These are phyloP conservation scores for Auxenochlorella pyrenoidosa DNA, from an alignment of 139 green algal genomes.

Conservation along the genomic window DNA sequence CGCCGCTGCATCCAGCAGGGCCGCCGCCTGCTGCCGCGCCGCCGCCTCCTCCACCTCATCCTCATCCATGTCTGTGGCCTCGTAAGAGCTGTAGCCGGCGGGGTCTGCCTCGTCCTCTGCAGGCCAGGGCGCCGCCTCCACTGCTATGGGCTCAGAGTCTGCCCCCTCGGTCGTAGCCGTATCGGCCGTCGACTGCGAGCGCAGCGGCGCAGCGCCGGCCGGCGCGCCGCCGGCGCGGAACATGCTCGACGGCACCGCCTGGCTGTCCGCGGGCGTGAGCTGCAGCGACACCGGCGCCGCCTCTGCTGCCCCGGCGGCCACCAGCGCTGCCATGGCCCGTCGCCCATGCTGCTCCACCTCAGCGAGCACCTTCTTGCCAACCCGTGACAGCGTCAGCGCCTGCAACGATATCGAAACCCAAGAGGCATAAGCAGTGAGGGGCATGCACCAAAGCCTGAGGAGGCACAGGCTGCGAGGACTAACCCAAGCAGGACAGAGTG, in stretches of 20 bases:
- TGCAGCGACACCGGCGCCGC: slow-evolving; percentile 32
- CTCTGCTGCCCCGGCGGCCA: slow-evolving; percentile 36
- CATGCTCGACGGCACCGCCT: slow-evolving; percentile 16
- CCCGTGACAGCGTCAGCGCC: slow-evolving; percentile 44
- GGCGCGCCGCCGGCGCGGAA: not conserved
- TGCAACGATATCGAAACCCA: slow-evolving; percentile 21
- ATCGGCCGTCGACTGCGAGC: slow-evolving; percentile 28
- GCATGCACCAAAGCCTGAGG: not conserved
- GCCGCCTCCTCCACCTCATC: not conserved
- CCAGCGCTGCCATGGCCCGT: slow-evolving; percentile 54
- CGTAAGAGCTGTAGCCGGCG: slow-evolving; percentile 55
- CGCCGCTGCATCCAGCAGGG: not conserved
- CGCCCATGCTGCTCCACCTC: slow-evolving; percentile 52
- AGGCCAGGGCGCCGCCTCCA: not conserved
- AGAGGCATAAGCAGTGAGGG: not conserved
- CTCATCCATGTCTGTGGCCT: slow-evolving; percentile 51
- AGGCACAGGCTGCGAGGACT: no score
- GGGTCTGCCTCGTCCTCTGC: slow-evolving; percentile 5
- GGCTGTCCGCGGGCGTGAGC: slow-evolving; percentile 8
- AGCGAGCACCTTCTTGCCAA: slow-evolving; percentile 59
- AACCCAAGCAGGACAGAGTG: no score
- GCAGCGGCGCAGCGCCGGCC: not conserved
- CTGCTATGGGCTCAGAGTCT: not conserved
- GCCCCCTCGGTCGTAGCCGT: slow-evolving; percentile 31
- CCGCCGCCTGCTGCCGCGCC: not conserved